Evolutionary conservation across 352 stramenopile species (phyloP).

Genomic region (Pythium dissotocum): DNA sequence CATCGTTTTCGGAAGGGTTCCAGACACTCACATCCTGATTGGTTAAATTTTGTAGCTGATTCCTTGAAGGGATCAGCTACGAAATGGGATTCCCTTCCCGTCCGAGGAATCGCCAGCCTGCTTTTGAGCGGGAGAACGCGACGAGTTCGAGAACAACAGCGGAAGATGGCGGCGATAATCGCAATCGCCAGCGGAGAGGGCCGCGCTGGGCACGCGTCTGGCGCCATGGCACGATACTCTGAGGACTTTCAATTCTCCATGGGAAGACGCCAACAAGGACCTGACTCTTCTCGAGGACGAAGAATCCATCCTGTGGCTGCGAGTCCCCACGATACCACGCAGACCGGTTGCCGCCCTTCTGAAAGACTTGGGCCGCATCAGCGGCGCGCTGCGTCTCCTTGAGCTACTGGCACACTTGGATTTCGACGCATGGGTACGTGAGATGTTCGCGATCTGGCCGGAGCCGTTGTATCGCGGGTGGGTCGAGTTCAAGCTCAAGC

Average conservation of each 20-base stretch:
- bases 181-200: too few relatives aligned
- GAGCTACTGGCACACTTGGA: constrained; percentile 5
- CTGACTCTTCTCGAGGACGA: not conserved
- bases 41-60: too few relatives aligned
- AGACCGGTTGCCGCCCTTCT: not conserved
- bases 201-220: not conserved
- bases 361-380: not conserved
- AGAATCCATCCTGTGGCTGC: not conserved
- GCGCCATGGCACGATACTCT: not conserved
- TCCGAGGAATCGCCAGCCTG: too few relatives aligned
- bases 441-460: constrained; percentile 4
- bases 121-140: too few relatives aligned
- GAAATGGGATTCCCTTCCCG: too few relatives aligned
- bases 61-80: too few relatives aligned
- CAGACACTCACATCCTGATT: too few relatives aligned
- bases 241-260: not conserved
- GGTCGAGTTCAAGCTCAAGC: constrained; percentile 1
- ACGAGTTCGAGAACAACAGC: not conserved
- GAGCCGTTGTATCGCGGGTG: not conserved
- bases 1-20: too few relatives aligned
- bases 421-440: constrained; percentile 15
- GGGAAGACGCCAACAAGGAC: too few relatives aligned
- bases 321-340: not conserved
- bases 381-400: not conserved
- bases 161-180: not conserved